phyloP scores from a whole-genome alignment of 345 rosid species.

The Brassica nigra region DNA sequence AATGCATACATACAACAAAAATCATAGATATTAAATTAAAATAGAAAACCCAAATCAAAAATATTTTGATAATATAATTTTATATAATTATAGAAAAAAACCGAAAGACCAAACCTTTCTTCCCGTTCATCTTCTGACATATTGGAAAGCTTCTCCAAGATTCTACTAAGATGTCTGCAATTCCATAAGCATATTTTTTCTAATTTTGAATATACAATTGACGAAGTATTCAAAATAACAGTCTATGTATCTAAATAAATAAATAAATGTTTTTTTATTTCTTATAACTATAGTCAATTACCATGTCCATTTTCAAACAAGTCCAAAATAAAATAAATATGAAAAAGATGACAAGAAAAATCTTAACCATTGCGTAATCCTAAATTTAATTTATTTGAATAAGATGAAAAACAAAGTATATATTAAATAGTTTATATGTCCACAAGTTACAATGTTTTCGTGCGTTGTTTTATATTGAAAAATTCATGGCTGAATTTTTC shows the following conservation, averaged over 20 bases:
- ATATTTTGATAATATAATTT: background rate
- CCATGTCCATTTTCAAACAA: background rate
- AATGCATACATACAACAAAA: background rate
- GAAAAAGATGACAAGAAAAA: background rate
- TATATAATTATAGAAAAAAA: background rate
- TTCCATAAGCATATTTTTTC: background rate
- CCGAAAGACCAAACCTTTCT: slow-evolving; percentile 12
- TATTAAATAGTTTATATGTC: background rate
- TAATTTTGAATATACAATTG: background rate
- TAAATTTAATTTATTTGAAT: background rate
- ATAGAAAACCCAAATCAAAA: background rate
- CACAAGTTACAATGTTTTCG: background rate
- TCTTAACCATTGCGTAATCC: background rate
- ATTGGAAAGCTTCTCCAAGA: background rate
- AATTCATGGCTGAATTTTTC: background rate
- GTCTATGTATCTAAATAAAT: background rate
- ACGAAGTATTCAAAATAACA: background rate
- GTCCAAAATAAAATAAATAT: background rate
- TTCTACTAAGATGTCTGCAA: background rate
- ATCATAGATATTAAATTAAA: background rate
- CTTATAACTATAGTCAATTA: background rate
- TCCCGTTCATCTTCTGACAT: slow-evolving; percentile 9
- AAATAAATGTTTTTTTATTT: background rate
- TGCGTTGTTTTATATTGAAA: background rate
- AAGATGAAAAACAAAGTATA: background rate